Evolutionary conservation across 768 basidiomycete genomes (phyloP), one percentile per base, ranked within the genome.

Genomic region (Arthromyces matolae): DNA sequence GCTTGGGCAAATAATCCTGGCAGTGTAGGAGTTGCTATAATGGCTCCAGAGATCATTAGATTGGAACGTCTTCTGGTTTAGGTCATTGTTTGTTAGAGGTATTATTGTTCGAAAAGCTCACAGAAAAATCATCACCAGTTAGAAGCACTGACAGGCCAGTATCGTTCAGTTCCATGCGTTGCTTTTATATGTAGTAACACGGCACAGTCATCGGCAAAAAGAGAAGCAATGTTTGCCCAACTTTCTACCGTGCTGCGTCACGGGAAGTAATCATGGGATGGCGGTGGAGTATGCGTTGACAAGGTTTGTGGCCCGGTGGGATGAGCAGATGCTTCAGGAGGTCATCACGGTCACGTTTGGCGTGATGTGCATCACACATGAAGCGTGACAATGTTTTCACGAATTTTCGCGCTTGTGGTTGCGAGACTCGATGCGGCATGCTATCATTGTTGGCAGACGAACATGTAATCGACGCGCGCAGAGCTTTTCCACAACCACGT

Each of bases 261-360:
- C 42, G 42, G 14, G 49, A 25, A 33, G 31, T 14, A 18, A 51
- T 44, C 53, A 54, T 50, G 49, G 48, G 49, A 48, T 33, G 5
- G 18, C 24, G 22, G 2, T 22, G 29, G n/a, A n/a, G 35, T 22
- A 20, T 42, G 33, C 23, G 33, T 10, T 23, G 13, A 47, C 62
- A 75, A 70, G 27, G 70, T 32, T 31, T 42, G 42, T 24, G 12
- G 25, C 22, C n/a, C n/a, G n/a, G n/a, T n/a, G n/a, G n/a, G n/a
- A n/a, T n/a, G n/a, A n/a, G n/a, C n/a, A n/a, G n/a, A n/a, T n/a
- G n/a, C n/a, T n/a, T n/a, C n/a, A n/a, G n/a, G n/a, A n/a, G n/a
- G n/a, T n/a, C n/a, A n/a, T n/a, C n/a, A n/a, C n/a, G n/a, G n/a
- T n/a, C n/a, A n/a, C n/a, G n/a, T n/a, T n/a, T n/a, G n/a, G n/a